A percentile compares a stretch with the other conserved stretches of the same genome.
phyloP scores from a whole-genome alignment of 306 rosid species.

The Chamaecrista fasciculata region DNA sequence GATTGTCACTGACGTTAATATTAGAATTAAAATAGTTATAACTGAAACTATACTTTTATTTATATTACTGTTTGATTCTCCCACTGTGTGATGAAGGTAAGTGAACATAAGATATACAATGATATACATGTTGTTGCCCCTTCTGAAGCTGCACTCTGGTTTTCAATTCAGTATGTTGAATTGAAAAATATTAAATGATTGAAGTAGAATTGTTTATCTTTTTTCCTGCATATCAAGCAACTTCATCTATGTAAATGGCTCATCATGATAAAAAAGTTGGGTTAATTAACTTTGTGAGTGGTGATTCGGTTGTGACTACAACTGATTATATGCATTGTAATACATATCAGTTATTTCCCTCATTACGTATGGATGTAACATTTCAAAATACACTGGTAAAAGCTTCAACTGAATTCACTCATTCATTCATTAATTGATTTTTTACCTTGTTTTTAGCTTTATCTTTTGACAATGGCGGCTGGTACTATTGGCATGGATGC shows the following conservation, averaged over 20 bases:
- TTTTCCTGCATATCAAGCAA: background rate
- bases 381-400: background rate
- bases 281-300: slow-evolving; percentile 1
- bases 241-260: slow-evolving; percentile 23
- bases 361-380: background rate
- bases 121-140: background rate
- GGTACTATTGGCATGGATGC: slow-evolving; percentile 14
- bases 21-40: background rate
- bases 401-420: background rate
- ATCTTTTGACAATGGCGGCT: slow-evolving; percentile 39
- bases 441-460: background rate
- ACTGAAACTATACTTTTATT: background rate
- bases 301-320: slow-evolving; percentile 17
- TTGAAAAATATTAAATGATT: background rate
- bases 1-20: background rate
- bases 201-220: background rate
- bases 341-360: background rate
- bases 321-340: background rate
- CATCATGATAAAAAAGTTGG: background rate
- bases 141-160: background rate
- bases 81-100: background rate
- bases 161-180: background rate
- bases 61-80: background rate
- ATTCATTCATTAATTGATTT: no score
- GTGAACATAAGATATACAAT: background rate